Conservation (phyloP, 192 early-diverging fungal genomes). For the Diversispora eburnea region DNA sequence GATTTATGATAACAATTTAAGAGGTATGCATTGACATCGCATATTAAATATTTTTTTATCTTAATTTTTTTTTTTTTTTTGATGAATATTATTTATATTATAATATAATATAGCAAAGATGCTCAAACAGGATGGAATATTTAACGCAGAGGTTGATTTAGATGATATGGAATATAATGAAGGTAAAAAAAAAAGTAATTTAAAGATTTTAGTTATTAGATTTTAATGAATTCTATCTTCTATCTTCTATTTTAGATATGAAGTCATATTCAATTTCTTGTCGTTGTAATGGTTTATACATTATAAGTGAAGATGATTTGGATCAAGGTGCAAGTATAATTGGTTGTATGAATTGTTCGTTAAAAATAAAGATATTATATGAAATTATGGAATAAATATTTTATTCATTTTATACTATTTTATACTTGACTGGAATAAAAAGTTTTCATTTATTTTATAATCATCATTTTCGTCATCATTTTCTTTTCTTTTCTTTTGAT, state of each 20-base stretch:
- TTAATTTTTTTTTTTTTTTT: neutral
- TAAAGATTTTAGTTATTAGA: neutral
- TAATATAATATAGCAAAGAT: conserved; percentile 22
- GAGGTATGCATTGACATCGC: conserved; percentile 28
- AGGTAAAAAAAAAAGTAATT: conserved; percentile 14
- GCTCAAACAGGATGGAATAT: conserved; percentile 47
- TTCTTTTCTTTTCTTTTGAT: too few relatives aligned
- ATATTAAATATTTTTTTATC: neutral
- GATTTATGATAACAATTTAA: conserved; percentile 50
- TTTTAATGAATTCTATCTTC: neutral
- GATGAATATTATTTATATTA: neutral
- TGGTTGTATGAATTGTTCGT: conserved; percentile 63
- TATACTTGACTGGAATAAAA: too few relatives aligned
- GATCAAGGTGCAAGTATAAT: conserved; percentile 61
- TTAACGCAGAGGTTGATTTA: conserved; percentile 73
- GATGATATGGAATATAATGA: conserved; percentile 79
- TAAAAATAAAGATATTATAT: conserved; percentile 67
- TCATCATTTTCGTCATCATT: too few relatives aligned
- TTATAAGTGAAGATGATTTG: conserved; percentile 61
- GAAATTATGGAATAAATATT: conserved; percentile 35
- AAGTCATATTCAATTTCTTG: conserved; percentile 51
- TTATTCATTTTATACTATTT: too few relatives aligned
- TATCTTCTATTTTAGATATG: conserved; percentile 24
- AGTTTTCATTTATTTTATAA: too few relatives aligned
- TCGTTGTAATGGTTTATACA: conserved; percentile 63